Base-by-base conservation (phyloP, 108 stramenopile species). In the Nannochloropsis oceanica region DNA sequence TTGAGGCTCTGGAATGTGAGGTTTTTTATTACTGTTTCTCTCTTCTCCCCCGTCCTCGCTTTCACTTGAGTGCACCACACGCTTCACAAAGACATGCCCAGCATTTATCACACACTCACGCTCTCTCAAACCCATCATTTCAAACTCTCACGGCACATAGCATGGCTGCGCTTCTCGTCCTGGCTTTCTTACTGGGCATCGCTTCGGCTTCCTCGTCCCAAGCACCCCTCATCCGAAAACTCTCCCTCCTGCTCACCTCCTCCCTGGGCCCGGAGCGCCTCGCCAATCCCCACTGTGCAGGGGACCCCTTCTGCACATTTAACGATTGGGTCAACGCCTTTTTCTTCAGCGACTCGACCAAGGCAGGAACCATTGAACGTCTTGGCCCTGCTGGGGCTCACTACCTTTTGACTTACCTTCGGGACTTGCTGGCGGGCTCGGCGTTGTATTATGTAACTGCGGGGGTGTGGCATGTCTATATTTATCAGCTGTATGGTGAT, bases 321-420 rank as follows among this genome's bases (percentile, higher is more conserved):
- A 81, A 81, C 80, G 80, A 81, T 25, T 81, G 25, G 80, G 26
- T 81, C 80, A 81, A 81, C 26, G 80, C 26, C 80, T 26, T 81
- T 11, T 26, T 81, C 25, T 81, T 81, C 80, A 81, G 80, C 9
- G 80, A 81, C 26, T 22, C 80, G 25, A 26, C 26, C 25, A 25
- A 27, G 26, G 26, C 26, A 14, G 80, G 26, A 22, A 8, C 25
- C 13, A 73, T 73, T 24, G 84, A 20, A 24, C 43, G 42, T 22
- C 80, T 89, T 46, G 89, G 89, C 34, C 43, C 85, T 14, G 79
- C 81, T 43, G 85, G 50, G 50, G 85, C 85, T 24, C 89, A 89
- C 43, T 86, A 84, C 59, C 46, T 86, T 44, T 25, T 89, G 44
- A 89, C 86, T 42, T 89, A 89, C 84, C 24, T 86, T 26, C 43